phyloP scores from a whole-genome alignment of 805 yeast genomes.

The Candida nemodendra region DNA sequence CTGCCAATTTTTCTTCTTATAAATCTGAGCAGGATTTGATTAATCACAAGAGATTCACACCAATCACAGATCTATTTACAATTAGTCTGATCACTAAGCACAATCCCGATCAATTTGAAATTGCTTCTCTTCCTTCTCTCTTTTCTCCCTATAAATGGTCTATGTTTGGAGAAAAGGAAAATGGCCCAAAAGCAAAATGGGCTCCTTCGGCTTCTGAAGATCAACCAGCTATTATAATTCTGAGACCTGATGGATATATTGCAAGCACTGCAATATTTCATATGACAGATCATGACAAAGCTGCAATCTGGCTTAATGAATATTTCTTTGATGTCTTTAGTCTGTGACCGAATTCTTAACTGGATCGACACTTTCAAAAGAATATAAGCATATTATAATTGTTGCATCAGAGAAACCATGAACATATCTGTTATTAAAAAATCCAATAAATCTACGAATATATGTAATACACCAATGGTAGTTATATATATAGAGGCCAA shows the following conservation, averaged over 20 bases:
- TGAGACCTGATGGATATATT: slow-evolving; percentile 28
- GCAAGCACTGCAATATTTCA: slow-evolving; percentile 8
- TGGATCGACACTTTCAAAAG: too few species aligned
- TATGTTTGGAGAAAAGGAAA: slow-evolving; percentile 4
- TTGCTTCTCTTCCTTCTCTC: slow-evolving; percentile 7
- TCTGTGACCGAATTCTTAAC: too few species aligned
- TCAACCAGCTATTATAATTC: slow-evolving; percentile 9
- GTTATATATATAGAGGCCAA: too few species aligned
- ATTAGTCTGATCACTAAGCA: slow-evolving; percentile 1
- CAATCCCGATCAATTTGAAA: neutral
- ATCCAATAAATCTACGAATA: too few species aligned
- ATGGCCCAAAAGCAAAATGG: slow-evolving; percentile 10
- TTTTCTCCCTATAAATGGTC: slow-evolving; percentile 13
- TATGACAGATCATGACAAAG: neutral
- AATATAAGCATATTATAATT: too few species aligned
- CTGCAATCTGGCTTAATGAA: slow-evolving; percentile 1
- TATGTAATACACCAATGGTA: too few species aligned
- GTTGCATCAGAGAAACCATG: too few species aligned
- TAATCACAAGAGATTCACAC: slow-evolving; percentile 10
- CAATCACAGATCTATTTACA: slow-evolving; percentile 9
- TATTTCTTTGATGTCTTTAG: slow-evolving; percentile 5
- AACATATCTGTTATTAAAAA: too few species aligned
- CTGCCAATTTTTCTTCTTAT: neutral
- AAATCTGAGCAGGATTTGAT: slow-evolving; percentile 4
- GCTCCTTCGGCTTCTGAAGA: neutral